A percentile compares a stretch with the other conserved stretches of the same genome.
Evolutionary conservation across 345 rosid species (phyloP).

Genomic region (Cardamine occulta): DNA sequence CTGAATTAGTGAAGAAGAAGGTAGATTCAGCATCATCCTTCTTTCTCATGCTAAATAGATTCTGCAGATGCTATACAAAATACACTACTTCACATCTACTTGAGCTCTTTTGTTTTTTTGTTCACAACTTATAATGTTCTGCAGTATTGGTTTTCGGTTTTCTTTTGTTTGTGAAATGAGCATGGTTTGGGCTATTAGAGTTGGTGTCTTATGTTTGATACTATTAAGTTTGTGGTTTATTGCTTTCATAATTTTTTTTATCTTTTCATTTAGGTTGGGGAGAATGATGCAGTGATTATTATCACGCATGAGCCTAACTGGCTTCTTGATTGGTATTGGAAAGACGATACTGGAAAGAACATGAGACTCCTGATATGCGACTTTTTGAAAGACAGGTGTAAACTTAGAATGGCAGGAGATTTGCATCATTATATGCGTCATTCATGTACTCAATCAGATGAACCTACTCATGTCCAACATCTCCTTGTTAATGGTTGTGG

Average conservation of each 20-base stretch:
- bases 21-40: constrained; percentile 45
- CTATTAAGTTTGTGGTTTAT: background rate
- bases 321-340: constrained; percentile 96
- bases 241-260: constrained; percentile 16
- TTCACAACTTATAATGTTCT: background rate
- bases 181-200: constrained; percentile 1
- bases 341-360: constrained; percentile 66
- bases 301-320: constrained; percentile 92
- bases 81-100: background rate
- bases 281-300: constrained; percentile 76
- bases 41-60: background rate
- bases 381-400: constrained; percentile 80
- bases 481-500: constrained; percentile 92
- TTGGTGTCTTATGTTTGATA: constrained; percentile 7
- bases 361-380: constrained; percentile 73
- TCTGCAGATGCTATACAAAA: constrained; percentile 6
- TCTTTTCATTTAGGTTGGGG: constrained; percentile 59
- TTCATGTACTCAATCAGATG: constrained; percentile 73
- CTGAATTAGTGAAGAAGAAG: constrained; percentile 69
- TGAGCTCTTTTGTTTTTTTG: constrained; percentile 19
- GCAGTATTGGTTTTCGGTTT: background rate
- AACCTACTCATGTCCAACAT: constrained; percentile 70
- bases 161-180: constrained; percentile 11
- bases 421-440: constrained; percentile 97
- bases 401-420: constrained; percentile 91